Percentiles rank a stretch among this genome's conserved stretches.
Conservation (phyloP, 176 grass and related monocot species). For the Poa annua region DNA sequence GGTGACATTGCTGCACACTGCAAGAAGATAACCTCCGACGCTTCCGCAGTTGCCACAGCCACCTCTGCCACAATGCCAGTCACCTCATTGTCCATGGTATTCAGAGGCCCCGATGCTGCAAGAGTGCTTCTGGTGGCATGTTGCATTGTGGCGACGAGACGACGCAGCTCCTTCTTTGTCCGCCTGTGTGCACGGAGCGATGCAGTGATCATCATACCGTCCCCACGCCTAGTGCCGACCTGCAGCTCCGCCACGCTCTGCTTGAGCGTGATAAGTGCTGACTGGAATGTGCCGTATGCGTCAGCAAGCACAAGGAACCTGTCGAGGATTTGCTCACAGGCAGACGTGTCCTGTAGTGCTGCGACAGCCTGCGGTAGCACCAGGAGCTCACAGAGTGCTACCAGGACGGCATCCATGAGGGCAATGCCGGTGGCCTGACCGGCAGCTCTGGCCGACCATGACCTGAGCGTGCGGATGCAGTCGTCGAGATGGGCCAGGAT, state of each 20-base stretch:
- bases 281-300: slow-evolving; percentile 59
- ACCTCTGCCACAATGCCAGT: slow-evolving; percentile 25
- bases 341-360: not conserved
- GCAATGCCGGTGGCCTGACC: slow-evolving; percentile 29
- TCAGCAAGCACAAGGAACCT: slow-evolving; percentile 69
- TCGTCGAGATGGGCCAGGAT: not conserved
- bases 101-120: not conserved
- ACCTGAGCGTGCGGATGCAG: not conserved
- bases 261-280: slow-evolving; percentile 40
- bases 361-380: slow-evolving; percentile 45
- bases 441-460: not conserved
- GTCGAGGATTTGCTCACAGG: slow-evolving; percentile 42
- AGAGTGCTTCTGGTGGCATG: slow-evolving; percentile 14
- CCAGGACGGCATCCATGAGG: slow-evolving; percentile 37
- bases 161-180: slow-evolving; percentile 50
- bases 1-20: slow-evolving; percentile 41
- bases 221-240: slow-evolving; percentile 44
- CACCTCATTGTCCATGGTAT: slow-evolving; percentile 2
- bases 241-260: slow-evolving; percentile 41
- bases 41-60: slow-evolving; percentile 19
- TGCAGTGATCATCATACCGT: slow-evolving; percentile 33
- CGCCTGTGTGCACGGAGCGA: slow-evolving; percentile 31
- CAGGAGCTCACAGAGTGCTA: slow-evolving; percentile 49
- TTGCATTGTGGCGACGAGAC: slow-evolving; percentile 40
- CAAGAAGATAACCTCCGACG: slow-evolving; percentile 44